A percentile compares a stretch with the other conserved stretches of the same genome.
Conservation (phyloP, 768 basidiomycete genomes). For the Termitomyces sp. region DNA sequence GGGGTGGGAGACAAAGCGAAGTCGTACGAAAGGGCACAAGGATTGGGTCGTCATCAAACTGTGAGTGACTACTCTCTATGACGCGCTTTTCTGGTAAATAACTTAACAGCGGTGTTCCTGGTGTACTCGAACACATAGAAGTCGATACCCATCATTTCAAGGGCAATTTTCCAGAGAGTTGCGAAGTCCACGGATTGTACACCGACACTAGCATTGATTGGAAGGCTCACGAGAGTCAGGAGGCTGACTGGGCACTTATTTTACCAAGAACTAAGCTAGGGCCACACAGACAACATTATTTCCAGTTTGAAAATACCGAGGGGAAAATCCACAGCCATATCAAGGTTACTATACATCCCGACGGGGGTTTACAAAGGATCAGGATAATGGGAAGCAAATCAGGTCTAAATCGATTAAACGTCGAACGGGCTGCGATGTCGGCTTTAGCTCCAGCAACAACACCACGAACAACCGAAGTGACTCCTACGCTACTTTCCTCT, state of each 20-base stretch:
- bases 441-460: conserved; percentile 5
- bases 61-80: conserved; percentile 40
- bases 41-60: conserved; percentile 92
- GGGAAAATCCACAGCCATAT: conserved; percentile 74
- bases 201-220: conserved; percentile 34
- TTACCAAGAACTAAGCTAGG: conserved; percentile 79
- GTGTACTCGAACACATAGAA: conserved; percentile 72
- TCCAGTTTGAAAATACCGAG: conserved; percentile 71
- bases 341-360: conserved; percentile 86
- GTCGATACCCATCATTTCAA: conserved; percentile 96
- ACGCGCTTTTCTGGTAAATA: neutral
- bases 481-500: neutral
- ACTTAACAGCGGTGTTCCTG: conserved; percentile 61
- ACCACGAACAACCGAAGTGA: conserved; percentile 1
- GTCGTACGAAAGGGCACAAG: conserved; percentile 71
- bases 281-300: conserved; percentile 86
- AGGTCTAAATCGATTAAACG: neutral
- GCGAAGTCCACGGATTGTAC: conserved; percentile 68
- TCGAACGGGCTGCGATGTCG: neutral
- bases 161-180: conserved; percentile 92
- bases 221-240: conserved; percentile 30
- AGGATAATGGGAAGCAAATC: conserved; percentile 68
- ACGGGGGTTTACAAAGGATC: conserved; percentile 95
- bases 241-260: conserved; percentile 68
- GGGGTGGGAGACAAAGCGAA: conserved; percentile 98